Base-by-base conservation (phyloP, 768 basidiomycete genomes). In the Rhodocollybia butyracea region DNA sequence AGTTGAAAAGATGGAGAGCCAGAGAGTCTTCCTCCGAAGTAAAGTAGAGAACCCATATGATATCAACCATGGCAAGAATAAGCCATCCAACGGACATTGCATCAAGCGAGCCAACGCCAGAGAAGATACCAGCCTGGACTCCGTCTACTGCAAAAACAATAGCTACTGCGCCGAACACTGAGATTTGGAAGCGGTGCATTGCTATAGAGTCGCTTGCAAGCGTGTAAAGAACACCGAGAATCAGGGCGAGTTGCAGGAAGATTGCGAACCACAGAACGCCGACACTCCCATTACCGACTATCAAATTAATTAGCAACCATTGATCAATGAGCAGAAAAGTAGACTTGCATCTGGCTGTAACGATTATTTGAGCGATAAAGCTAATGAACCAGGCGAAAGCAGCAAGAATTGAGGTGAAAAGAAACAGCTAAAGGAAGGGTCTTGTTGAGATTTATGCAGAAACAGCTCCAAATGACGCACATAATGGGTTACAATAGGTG, bases 11-110 rank as follows among this genome's bases (percentile, higher is more conserved):
- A 70, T 94, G 82, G 47, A 94, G 81, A 27, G 80, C 72, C 59
- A 93, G 84, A 0, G 94, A 93, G 66, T 95, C 94, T 64, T 97
- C 94, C 65, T 98, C 95, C 1, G 95, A 91, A 2, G 95, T 97
- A 71, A 99, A 96, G 76, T 93, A 97, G 57, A 98, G 83, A 13
- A 95, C 84, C 96, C 96, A 99, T 57, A 98, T 73, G 66, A 98
- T 90, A 77, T 98, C 80, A 55, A 95, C 90, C 59, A 98, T 82
- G 30, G 94, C 76, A 51, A 96, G 82, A 59, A 99, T 84, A 63
- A 99, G 82, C 91, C 92, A 99, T 57, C 96, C 97, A 3, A 91
- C 93, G 27, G 89, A 88, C 79, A 94, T 86, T 7, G 95, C 92
- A 59, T 89, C 86, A 55, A 85, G 72, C 3, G 91, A 75, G 8